Evolutionary conservation across 495 filamentous ascomycete genomes (phyloP).

Genomic region (Tuber aestivum): DNA sequence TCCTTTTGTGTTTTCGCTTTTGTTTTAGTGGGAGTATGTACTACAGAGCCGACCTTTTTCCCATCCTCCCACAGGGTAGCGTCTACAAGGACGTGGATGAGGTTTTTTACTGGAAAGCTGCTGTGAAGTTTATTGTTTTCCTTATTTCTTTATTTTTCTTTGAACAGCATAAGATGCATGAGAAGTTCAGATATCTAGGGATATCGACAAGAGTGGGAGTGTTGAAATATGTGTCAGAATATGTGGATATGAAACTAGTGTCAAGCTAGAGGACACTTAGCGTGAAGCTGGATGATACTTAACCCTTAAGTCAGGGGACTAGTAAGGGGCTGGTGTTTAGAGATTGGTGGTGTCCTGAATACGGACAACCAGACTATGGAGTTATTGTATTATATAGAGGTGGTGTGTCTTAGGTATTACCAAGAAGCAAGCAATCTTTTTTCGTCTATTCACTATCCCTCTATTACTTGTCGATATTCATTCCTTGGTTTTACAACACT

Average conservation of each 20-base stretch:
- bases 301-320: not conserved
- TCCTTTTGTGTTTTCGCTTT: not conserved
- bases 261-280: not conserved
- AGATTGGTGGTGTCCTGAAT: not conserved
- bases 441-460: no score
- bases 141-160: no score
- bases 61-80: not conserved
- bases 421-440: not conserved
- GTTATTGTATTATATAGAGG: not conserved
- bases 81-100: not conserved
- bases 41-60: not conserved
- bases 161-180: no score
- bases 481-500: no score
- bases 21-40: not conserved
- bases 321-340: not conserved
- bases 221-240: not conserved
- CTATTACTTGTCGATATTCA: no score
- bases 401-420: no score
- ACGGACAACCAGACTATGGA: not conserved
- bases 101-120: not conserved
- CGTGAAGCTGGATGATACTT: not conserved
- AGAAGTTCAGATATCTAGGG: no score
- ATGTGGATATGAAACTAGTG: not conserved
- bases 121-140: not conserved
- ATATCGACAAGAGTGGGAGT: no score